These are phyloP conservation scores for Effrenium voratum DNA, from an alignment of 73 alveolate species.

Conservation along the genomic window DNA sequence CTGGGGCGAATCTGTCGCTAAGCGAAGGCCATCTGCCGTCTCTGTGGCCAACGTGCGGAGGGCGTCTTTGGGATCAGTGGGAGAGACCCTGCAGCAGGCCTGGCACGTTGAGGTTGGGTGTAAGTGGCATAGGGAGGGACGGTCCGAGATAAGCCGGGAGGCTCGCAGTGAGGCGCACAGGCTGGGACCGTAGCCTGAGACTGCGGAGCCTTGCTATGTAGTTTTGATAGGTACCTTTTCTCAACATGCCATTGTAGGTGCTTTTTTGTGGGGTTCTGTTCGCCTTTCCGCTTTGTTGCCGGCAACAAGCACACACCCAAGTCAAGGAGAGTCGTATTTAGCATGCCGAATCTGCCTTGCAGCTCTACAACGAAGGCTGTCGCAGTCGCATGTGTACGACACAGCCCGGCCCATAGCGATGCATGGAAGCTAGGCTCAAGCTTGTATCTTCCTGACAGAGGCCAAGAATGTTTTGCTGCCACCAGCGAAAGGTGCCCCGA, in stretches of 20 bases:
- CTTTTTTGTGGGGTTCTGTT: not conserved
- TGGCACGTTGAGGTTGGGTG: not conserved
- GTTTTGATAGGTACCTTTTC: not conserved
- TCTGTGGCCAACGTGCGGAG: slow-evolving; percentile 77
- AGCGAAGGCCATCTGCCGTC: slow-evolving; percentile 41
- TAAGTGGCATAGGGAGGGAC: not conserved
- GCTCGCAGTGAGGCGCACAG: not conserved
- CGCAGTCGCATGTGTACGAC: not conserved
- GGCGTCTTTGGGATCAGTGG: slow-evolving; percentile 73
- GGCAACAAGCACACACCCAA: no score
- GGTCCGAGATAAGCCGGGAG: not conserved
- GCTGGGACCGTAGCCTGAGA: not conserved
- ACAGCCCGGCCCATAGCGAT: not conserved
- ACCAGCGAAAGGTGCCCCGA: no score
- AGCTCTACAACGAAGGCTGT: no score
- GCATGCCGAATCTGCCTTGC: not conserved
- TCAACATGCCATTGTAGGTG: not conserved
- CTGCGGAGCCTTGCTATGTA: not conserved
- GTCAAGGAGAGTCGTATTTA: not conserved
- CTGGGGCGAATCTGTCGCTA: not conserved
- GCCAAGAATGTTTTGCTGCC: not conserved
- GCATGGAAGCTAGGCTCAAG: not conserved
- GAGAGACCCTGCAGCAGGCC: slow-evolving; percentile 57
- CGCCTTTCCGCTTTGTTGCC: no score
- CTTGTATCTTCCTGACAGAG: not conserved